Evolutionary conservation across 805 yeast species (phyloP), one percentile per base, ranked within the genome.

Genomic region (Metschnikowia santaceciliae): DNA sequence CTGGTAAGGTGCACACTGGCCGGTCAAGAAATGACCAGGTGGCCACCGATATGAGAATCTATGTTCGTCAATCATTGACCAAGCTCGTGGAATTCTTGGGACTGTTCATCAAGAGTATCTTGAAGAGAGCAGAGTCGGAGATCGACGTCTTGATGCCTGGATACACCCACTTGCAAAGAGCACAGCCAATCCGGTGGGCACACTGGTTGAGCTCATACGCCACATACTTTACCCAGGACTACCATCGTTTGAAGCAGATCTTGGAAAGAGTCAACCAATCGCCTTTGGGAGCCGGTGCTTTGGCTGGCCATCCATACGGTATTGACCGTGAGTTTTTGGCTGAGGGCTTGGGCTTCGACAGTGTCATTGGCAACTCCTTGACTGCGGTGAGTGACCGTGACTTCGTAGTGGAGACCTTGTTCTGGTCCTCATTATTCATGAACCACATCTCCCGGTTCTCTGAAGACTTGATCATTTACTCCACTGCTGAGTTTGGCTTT

Each of bases 261-360:
- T 79, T 86, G 57, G 84, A 75, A 50, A 84, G 99, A 69, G 82
- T 90, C 50, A 94, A 95, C 67, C 82, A 79, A 59, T 86, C 90
- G 35, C 99, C 99, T 41, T 78, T 94, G 54, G 99, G 99, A 49
- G 84, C 92, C 4, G 99, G 99, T 62, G 99, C 99, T 6, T 79
- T 94, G 54, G 99, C 99, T 17, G 99, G 99, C 51, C 99, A 94
- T 68, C 99, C 99, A 37, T 94, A 91, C 65, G 98, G 98, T n/a
- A 89, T 94, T 58, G 98, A 94, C 71, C 81, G 99, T 66, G 96
- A 92, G 66, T 90, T 72, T 62, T 70, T 94, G 58, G 96, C 97
- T 22, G 64, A 78, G 45, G 87, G 83, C 17, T 77, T 94, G 40
- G 95, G 92, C 0, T 94, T 94, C 61, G 71, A 76, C 49, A 84